Conservation (phyloP, 2,329 filamentous ascomycete genomes). For the Aureobasidium sp. region DNA sequence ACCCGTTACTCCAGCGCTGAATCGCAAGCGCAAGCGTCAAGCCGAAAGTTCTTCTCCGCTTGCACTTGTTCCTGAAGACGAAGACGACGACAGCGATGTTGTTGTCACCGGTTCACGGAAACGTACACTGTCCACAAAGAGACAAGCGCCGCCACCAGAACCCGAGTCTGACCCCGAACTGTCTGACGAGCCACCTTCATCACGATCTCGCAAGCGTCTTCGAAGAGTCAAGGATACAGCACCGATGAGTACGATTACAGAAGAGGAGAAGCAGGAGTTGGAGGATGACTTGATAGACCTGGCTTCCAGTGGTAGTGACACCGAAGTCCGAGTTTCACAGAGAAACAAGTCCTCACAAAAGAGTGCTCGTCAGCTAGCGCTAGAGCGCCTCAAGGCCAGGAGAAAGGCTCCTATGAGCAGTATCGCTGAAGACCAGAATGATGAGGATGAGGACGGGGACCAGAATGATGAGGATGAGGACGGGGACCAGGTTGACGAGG, state of each 20-base stretch:
- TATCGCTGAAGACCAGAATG: conserved; percentile 13
- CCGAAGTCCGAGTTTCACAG: conserved; percentile 18
- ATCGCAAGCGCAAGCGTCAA: conserved; percentile 14
- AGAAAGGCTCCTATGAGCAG: conserved; percentile 26
- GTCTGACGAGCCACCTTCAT: neutral
- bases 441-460: conserved; percentile 18
- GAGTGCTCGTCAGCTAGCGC: conserved; percentile 32
- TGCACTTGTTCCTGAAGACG: conserved; percentile 12
- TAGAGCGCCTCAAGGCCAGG: conserved; percentile 36
- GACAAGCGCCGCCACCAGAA: neutral
- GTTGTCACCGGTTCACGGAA: conserved; percentile 20
- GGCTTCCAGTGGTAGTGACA: conserved; percentile 23
- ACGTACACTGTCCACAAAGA: conserved; percentile 1
- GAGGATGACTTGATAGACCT: conserved; percentile 39
- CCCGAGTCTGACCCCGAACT: neutral
- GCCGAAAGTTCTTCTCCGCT: neutral
- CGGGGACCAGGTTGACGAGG: conserved; percentile 23
- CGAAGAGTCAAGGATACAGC: neutral
- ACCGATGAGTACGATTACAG: conserved; percentile 15
- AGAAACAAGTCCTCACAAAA: conserved; percentile 24
- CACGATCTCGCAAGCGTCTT: conserved; percentile 6
- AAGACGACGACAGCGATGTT: conserved; percentile 19
- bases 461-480: conserved; percentile 19
- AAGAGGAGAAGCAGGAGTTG: conserved; percentile 30
- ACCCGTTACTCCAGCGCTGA: conserved; percentile 10